Base-by-base conservation (phyloP, 2,329 filamentous ascomycete species). In the Aspergillus fumigatiaffinis region DNA sequence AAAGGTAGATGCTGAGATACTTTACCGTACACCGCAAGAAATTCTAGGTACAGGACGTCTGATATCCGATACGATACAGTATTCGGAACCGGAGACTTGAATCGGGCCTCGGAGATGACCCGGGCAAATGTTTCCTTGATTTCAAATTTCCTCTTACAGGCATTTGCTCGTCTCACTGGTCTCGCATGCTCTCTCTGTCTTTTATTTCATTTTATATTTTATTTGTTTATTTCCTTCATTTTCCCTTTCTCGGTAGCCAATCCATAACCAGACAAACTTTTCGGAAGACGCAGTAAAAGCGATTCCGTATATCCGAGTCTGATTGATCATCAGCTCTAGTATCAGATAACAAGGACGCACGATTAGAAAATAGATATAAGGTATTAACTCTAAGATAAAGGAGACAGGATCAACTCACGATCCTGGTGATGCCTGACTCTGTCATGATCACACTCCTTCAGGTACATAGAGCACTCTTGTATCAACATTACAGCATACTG, bases 81-180 rank as follows among this genome's bases (percentile, higher is more conserved):
- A 47, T 35, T n/a, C 14, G 51, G 49, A 29, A 46, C 50, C 32
- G 56, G 52, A 55, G 58, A 38, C 58, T 62, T 60, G 57, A 46
- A 57, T 63, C 63, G 61, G 63, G 61, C 56, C 58, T 63, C 63
- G 63, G 63, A 62, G 63, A 52, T 52, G 50, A 57, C 58, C 62
- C 57, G 52, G 46, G 52, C 52, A 54, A n/a, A 14, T 10, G 9
- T 21, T 38, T 48, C 21, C 49, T 47, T 29, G 53, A 32, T 49
- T 53, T 57, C 44, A 55, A 57, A 61, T 58, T 62, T 57, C 54
- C 50, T 58, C 53, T 53, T 60, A 17, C 42, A 53, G 53, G n/a
- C 28, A 29, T 51, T 54, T 38, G 32, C 14, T 47, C 28, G 25
- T 38, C 44, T 46, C 12, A 5, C 29, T 32, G 29, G 4, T 12